These are phyloP conservation scores for Phoma sp. DNA, from an alignment of 2,329 filamentous ascomycete species.

Conservation along the genomic window DNA sequence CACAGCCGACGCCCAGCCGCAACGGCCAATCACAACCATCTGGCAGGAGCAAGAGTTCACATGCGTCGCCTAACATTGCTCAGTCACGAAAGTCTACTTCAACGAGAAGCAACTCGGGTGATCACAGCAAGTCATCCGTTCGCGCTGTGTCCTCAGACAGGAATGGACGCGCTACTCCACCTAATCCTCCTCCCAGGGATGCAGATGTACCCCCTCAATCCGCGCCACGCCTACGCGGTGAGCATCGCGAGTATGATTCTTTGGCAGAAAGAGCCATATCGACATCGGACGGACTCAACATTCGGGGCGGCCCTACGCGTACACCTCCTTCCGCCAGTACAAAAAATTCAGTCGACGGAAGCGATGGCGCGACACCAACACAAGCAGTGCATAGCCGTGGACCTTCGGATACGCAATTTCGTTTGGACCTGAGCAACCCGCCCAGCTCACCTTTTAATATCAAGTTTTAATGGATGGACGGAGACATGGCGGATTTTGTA, in stretches of 20 bases:
- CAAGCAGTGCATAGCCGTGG: slow-evolving; percentile 44
- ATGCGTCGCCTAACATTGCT: slow-evolving; percentile 32
- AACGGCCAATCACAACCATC: slow-evolving; percentile 36
- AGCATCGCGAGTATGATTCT: slow-evolving; percentile 33
- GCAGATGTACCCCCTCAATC: slow-evolving; percentile 18
- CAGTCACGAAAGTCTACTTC: slow-evolving; percentile 37
- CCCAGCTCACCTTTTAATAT: slow-evolving; percentile 49
- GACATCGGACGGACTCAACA: slow-evolving; percentile 35
- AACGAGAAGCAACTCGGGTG: slow-evolving; percentile 40
- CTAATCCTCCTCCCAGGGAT: slow-evolving; percentile 28
- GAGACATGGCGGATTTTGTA: slow-evolving; percentile 17
- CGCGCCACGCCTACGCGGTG: slow-evolving; percentile 26
- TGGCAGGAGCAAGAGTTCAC: slow-evolving; percentile 37
- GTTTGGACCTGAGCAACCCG: slow-evolving; percentile 45
- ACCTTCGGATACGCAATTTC: slow-evolving; percentile 43
- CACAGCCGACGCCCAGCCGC: slow-evolving; percentile 29
- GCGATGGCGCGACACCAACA: slow-evolving; percentile 43
- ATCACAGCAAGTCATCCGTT: slow-evolving; percentile 36
- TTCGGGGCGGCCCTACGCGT: slow-evolving; percentile 33
- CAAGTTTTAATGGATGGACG: slow-evolving; percentile 40
- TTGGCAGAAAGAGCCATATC: slow-evolving; percentile 41
- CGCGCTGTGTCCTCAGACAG: slow-evolving; percentile 43
- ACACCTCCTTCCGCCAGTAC: slow-evolving; percentile 35
- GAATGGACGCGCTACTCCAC: slow-evolving; percentile 43
- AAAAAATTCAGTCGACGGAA: slow-evolving; percentile 35